Base-by-base conservation (phyloP, 108 stramenopile genomes). In the Conticribra weissflogii region DNA sequence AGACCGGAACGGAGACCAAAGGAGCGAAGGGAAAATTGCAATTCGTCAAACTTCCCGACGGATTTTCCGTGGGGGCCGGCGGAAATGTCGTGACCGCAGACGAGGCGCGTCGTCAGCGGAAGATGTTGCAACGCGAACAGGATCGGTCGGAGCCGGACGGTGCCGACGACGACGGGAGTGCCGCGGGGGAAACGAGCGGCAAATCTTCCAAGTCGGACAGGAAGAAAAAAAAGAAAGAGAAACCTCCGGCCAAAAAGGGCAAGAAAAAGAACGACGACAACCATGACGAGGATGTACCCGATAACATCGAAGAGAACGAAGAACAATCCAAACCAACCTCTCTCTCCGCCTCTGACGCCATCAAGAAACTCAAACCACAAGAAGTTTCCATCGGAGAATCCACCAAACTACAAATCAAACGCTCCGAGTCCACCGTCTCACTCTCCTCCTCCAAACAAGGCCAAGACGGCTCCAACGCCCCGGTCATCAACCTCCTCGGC, bases 371-470 rank as follows among this genome's bases (percentile, higher is more conserved):
- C 22, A 85, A 85, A 29, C 88, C 83, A 23, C 85, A 85, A 60
- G 90, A 91, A 72, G 93, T 94, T 15, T 88, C 87, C 44, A 94
- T 94, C 59, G 86, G 88, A 15, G 84, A 85, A 19, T 30, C 79
- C 1, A 90, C 93, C 1, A 83, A 66, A 32, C 86, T 93, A 1
- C 81, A 84, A 56, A 81, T 90, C 12, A 88, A 87, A 59, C 82
- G 83, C 16, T 70, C 61, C 0, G 66, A 74, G 28, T 85, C 86
- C 14, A 21, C 63, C 17, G 29, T 66, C 5, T 72, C 79, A 12
- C 54, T 71, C 47, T 65, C 69, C 2, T 58, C 70, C 7, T 22
- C 59, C 15, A 9, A 50, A 21, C 60, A 71, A 18, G 60, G 59
- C 21, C 51, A 50, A 16, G 46, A 27, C 50, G 71, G 34, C 3